Base-by-base conservation (phyloP, 2,329 filamentous ascomycete species). In the Ophiostoma novo-ulmi region DNA sequence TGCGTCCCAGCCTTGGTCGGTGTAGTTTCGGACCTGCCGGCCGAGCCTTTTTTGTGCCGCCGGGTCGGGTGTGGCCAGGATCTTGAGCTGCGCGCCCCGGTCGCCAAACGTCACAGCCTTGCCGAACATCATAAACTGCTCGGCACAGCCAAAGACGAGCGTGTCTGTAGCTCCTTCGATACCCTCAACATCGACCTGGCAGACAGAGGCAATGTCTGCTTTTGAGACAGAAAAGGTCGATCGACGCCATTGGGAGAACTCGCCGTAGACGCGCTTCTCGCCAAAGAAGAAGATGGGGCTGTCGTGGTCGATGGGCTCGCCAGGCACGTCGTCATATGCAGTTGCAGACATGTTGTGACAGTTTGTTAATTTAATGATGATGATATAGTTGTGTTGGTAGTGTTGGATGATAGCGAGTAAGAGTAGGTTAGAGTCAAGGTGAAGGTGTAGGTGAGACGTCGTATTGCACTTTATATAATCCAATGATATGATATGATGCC, bases 91-190 rank as follows among this genome's bases (percentile, higher is more conserved):
- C 41, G 17, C 17, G 13, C 35, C 55, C 7, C 20, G 36, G 73
- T 81, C 79, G 70, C 73, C 67, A 72, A 81, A 81, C 7, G 76
- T 76, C 11, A 75, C 75, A 6, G 80, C 80, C 74, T 81, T 81
- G 76, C 78, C 79, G 73, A 77, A 81, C 80, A 80, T 81, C 79
- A 81, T 81, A 73, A 80, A 81, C 71, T 81, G 79, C 73, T 81
- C 80, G 5, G 78, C 78, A 69, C 77, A 80, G 70, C 71, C 74
- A 74, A 81, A 80, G 3, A 73, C 74, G 69, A 79, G 75, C 41
- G 65, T 58, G n/a, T 72, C 69, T 39, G 61, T 70, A 36, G 10
- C 41, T 20, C 69, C 72, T 5, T 48, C 71, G 22, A 65, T 22
- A 8, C 22, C 38, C 1, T 44, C 26, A 44, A 67, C 39, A 35